These are phyloP conservation scores for Hypoxylon sp. DNA, from an alignment of 2,329 filamentous ascomycete genomes.

Conservation along the genomic window DNA sequence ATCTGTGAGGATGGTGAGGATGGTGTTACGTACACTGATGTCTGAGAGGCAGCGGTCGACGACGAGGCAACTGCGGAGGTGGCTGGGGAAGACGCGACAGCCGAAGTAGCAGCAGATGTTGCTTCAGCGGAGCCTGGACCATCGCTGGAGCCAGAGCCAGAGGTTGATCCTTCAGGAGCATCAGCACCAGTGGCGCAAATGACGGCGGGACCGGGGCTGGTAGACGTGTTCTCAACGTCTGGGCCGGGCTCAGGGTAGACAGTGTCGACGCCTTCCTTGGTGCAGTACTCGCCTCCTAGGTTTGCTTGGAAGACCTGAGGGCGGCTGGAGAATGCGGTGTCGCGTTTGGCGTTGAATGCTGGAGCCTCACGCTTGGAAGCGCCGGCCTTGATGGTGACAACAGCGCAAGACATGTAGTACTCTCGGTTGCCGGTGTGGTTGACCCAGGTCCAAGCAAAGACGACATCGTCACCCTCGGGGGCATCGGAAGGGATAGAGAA, in stretches of 20 bases:
- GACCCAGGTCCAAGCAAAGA: constrained; percentile 85
- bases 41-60: constrained; percentile 34
- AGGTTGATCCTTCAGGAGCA: constrained; percentile 46
- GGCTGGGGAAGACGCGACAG: constrained; percentile 28
- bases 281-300: constrained; percentile 70
- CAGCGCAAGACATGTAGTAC: constrained; percentile 90
- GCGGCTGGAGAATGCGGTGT: constrained; percentile 66
- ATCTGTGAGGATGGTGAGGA: constrained; percentile 21
- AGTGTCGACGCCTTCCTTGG: constrained; percentile 72
- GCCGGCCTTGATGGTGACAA: constrained; percentile 71
- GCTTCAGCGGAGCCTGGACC: constrained; percentile 44
- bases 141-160: constrained; percentile 51
- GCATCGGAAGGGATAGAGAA: constrained; percentile 78
- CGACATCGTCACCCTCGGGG: constrained; percentile 68
- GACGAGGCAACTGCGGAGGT: constrained; percentile 44
- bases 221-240: constrained; percentile 61
- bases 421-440: constrained; percentile 84
- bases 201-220: constrained; percentile 57
- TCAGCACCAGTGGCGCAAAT: constrained; percentile 51
- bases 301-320: constrained; percentile 82
- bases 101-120: constrained; percentile 39
- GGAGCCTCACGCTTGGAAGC: constrained; percentile 50
- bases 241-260: constrained; percentile 77
- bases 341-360: constrained; percentile 52
- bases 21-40: constrained; percentile 46